A percentile compares a stretch with the other conserved stretches of the same genome.
Evolutionary conservation across 192 early-diverging fungal species (phyloP).

Genomic region (Coemansia sp.): DNA sequence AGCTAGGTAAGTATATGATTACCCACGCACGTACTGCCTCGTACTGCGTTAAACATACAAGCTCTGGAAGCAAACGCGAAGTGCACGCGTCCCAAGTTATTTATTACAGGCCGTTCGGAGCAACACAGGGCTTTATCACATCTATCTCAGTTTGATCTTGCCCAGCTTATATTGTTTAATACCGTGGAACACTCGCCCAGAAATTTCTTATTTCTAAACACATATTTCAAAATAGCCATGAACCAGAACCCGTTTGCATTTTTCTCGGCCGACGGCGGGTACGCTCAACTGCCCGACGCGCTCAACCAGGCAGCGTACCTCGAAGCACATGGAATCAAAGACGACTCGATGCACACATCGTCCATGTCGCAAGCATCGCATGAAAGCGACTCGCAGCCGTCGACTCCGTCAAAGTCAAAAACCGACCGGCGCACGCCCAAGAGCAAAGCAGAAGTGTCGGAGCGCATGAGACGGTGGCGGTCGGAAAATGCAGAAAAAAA

Average conservation of each 20-base stretch:
- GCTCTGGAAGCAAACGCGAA: neutral
- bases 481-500: constrained; percentile 58
- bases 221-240: constrained; percentile 9
- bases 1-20: neutral
- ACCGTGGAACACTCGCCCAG: neutral
- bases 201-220: neutral
- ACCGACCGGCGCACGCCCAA: constrained; percentile 42
- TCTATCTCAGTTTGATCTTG: constrained; percentile 31
- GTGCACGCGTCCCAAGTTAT: neutral
- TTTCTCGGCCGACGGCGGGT: constrained; percentile 38
- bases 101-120: neutral
- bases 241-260: constrained; percentile 55
- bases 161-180: neutral
- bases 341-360: constrained; percentile 47
- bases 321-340: constrained; percentile 34
- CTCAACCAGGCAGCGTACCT: constrained; percentile 28
- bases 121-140: constrained; percentile 4
- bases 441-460: constrained; percentile 55
- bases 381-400: constrained; percentile 47
- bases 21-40: neutral
- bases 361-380: constrained; percentile 44
- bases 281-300: constrained; percentile 41
- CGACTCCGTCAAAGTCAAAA: constrained; percentile 42
- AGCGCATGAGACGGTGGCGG: constrained; percentile 55
- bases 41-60: neutral